These are phyloP conservation scores for Fusarium acutatum DNA, from an alignment of 2,329 filamentous ascomycete species.

Conservation along the genomic window DNA sequence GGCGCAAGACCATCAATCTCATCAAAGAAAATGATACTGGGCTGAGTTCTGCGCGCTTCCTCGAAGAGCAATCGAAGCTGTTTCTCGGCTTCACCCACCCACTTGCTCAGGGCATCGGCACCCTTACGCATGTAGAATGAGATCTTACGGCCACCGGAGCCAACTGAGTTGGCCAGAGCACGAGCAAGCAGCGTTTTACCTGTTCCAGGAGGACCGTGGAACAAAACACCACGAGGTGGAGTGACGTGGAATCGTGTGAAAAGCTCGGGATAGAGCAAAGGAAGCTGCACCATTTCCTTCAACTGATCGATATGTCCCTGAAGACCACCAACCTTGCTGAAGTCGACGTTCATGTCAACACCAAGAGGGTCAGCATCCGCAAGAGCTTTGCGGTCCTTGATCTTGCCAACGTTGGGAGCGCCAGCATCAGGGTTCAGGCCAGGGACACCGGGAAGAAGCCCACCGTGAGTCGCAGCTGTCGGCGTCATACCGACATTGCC, in stretches of 20 bases:
- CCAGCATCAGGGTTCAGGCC: conserved; percentile 55
- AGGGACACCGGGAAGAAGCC: conserved; percentile 53
- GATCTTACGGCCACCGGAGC: conserved; percentile 89
- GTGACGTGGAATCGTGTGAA: conserved; percentile 93
- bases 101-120: conserved; percentile 96
- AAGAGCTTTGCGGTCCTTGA: conserved; percentile 90
- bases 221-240: conserved; percentile 91
- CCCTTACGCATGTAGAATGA: conserved; percentile 99
- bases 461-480: conserved; percentile 59
- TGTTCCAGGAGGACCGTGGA: conserved; percentile 96
- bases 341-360: conserved; percentile 90
- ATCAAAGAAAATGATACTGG: conserved; percentile 99
- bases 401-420: conserved; percentile 86
- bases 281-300: conserved; percentile 98
- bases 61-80: conserved; percentile 94
- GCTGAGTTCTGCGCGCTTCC: conserved; percentile 93
- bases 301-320: conserved; percentile 95
- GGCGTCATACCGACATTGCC: conserved; percentile 72
- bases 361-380: conserved; percentile 95
- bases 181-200: conserved; percentile 97
- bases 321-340: conserved; percentile 91
- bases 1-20: conserved; percentile 97
- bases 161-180: conserved; percentile 90
- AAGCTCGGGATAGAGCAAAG: conserved; percentile 92
- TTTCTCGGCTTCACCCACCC: conserved; percentile 97